Percentiles rank a stretch among this genome's conserved stretches.
phyloP scores from a whole-genome alignment of 2,329 filamentous ascomycete species.

The Domatiomyces catenatus region DNA sequence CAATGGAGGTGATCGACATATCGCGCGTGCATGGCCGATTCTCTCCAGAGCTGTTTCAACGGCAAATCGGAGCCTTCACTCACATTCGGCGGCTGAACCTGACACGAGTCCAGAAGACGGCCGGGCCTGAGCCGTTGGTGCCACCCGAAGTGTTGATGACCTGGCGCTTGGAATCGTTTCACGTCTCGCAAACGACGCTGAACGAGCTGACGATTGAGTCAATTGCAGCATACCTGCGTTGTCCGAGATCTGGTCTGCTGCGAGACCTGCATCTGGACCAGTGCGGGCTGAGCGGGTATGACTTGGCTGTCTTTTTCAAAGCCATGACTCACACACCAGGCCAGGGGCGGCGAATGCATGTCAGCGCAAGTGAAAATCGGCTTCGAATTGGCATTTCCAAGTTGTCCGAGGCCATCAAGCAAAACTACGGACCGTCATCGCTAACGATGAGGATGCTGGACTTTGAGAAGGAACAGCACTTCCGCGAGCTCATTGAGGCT shows the following conservation, averaged over 20 bases:
- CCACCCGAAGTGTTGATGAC: conserved; percentile 49
- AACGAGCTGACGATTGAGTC: conserved; percentile 51
- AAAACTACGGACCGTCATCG: conserved; percentile 44
- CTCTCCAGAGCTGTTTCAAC: conserved; percentile 48
- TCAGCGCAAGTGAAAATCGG: conserved; percentile 50
- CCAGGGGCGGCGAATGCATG: conserved; percentile 42
- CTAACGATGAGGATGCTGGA: conserved; percentile 54
- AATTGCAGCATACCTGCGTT: conserved; percentile 48
- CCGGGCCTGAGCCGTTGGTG: conserved; percentile 48
- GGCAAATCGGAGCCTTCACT: conserved; percentile 50
- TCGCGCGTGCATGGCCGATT: conserved; percentile 52
- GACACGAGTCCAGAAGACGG: conserved; percentile 48
- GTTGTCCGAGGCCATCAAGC: conserved; percentile 30
- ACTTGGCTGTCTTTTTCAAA: conserved; percentile 49
- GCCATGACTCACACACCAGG: conserved; percentile 41
- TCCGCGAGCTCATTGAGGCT: conserved; percentile 47
- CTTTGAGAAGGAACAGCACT: conserved; percentile 49
- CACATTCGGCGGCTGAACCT: conserved; percentile 52
- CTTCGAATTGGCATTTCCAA: conserved; percentile 29
- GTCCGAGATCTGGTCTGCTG: conserved; percentile 44
- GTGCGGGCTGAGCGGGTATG: conserved; percentile 48
- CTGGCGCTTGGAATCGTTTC: conserved; percentile 52
- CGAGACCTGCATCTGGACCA: conserved; percentile 50
- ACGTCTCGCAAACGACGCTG: conserved; percentile 46
- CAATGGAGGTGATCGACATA: conserved; percentile 51